A percentile compares a stretch with the other conserved stretches of the same genome.
These are phyloP conservation scores for Ophiostoma sp. DNA, from an alignment of 2,329 filamentous ascomycete genomes.

Conservation along the genomic window DNA sequence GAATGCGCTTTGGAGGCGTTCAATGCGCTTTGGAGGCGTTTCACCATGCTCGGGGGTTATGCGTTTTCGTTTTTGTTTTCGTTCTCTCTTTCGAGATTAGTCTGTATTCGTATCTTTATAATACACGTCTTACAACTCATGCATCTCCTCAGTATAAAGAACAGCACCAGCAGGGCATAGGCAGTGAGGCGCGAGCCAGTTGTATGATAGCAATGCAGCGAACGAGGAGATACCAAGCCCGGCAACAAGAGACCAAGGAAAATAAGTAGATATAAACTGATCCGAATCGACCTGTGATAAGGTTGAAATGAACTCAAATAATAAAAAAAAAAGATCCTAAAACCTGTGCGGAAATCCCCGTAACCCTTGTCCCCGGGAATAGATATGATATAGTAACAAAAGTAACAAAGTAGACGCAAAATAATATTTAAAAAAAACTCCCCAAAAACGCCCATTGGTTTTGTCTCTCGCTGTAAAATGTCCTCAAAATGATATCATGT, in stretches of 20 bases:
- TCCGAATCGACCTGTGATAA: not conserved
- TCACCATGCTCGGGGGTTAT: not conserved
- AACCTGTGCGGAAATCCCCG: not conserved
- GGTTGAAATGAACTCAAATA: not conserved
- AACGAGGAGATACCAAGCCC: too few species aligned
- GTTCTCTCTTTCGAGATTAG: not conserved
- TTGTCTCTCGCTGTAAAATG: not conserved
- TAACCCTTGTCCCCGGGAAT: not conserved
- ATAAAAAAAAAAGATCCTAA: not conserved
- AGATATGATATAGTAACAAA: not conserved
- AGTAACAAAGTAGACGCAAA: not conserved
- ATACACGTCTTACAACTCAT: not conserved
- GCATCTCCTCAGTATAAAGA: too few species aligned
- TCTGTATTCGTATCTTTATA: not conserved
- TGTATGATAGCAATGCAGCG: not conserved
- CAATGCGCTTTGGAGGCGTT: not conserved
- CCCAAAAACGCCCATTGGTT: constrained; percentile 4
- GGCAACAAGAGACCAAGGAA: too few species aligned
- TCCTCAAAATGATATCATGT: constrained; percentile 11
- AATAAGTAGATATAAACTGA: too few species aligned
- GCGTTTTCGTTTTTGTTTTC: not conserved
- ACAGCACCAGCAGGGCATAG: too few species aligned
- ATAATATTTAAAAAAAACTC: not conserved
- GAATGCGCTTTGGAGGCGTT: not conserved
- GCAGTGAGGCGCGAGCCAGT: too few species aligned